Base-by-base conservation (phyloP, 345 rosid species). In the Trapa bicornis region DNA sequence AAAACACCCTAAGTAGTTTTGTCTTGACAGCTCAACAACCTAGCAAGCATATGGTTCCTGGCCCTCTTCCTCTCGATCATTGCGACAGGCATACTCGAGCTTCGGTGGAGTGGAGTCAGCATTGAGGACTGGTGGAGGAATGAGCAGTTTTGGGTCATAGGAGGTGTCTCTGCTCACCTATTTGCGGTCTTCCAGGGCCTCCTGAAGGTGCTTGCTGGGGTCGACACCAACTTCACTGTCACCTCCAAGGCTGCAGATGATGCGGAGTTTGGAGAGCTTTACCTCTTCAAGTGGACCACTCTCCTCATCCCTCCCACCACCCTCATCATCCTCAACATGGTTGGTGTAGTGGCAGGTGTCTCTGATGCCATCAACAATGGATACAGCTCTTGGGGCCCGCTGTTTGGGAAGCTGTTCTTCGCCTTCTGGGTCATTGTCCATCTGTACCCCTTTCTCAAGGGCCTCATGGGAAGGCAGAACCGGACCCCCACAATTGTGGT, bases 141-240 rank as follows among this genome's bases (percentile, higher is more conserved):
- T 72, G 98, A 93, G 79, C 98, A 93, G 66, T 93, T 93, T 73
- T 93, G 97, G 98, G 98, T 93, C 5, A 93, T 90, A 6, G 97
- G 97, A 2, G 97, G 98, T 3, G 98, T 92, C 57, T 92, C 97
- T 0, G 98, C 98, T 9, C 98, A 93, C 61, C 96, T 93, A 50
- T 93, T 90, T 56, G 97, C 98, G 0, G 97, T 93, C 13, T 93
- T 88, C 76, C 97, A 93, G 76, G 98, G 98, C 75, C 89, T 90
- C 2, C 96, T 90, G n/a, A 93, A 93, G 82, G 98, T 93, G 68
- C 88, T 93, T 14, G 94, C 73, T 0, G 98, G 98, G 1, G 87
- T 93, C 2, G 98, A 93, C 75, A 93, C 98, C 36, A 93, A 88
- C 81, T 93, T 93, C 78, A 93, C 98, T 0, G 98, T 93, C 14